Evolutionary conservation across 1,139 yeast genomes (phyloP), one percentile per base, ranked within the genome.

Genomic region (Suhomyces anneliseae): DNA sequence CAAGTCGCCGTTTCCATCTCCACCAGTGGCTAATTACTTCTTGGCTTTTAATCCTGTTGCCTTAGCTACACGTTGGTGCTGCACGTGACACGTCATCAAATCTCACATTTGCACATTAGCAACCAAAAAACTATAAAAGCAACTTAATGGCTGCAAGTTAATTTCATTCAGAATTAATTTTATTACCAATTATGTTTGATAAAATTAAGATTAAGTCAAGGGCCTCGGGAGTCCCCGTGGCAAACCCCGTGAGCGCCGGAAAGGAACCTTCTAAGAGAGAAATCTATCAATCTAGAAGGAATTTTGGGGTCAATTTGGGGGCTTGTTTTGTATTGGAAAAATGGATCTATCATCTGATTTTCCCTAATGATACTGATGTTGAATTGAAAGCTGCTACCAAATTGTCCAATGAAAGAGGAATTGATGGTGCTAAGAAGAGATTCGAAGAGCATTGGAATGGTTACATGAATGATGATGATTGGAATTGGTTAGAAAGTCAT

Each of bases 271-370:
- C 76, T 19, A 65, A 66, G 48, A 70, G 71, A 41, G 81, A 84
- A 45, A 79, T 90, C 31, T 83, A 77, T 61, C 88, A 82, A 57
- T 71, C 78, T 40, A 74, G 98, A 48, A 74, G 70, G 53, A 89
- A 89, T 60, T 82, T 79, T 59, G 99, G 98, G 10, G 96, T 90
- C 34, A 92, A 92, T 63, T 67, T 93, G 38, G 98, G 99, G 1
- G 81, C 93, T 0, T 70, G 89, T 58, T 92, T 92, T 62, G 85
- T 90, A 1, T 75, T 83, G 46, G 99, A 93, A 60, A 83, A 82
- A 56, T 86, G 85, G 76, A 85, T 90, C 41, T 87, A 69, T 63
- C 84, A 78, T 49, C 70, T 70, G 36, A 70, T 82, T 50, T 85
- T 84, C 50, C 76, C 79, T 11, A 76, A 78, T 27, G 79, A 76